Percentiles rank a stretch among this genome's conserved stretches.
phyloP scores from a whole-genome alignment of 305 asterid genomes.

The Fraxinus albicans region DNA sequence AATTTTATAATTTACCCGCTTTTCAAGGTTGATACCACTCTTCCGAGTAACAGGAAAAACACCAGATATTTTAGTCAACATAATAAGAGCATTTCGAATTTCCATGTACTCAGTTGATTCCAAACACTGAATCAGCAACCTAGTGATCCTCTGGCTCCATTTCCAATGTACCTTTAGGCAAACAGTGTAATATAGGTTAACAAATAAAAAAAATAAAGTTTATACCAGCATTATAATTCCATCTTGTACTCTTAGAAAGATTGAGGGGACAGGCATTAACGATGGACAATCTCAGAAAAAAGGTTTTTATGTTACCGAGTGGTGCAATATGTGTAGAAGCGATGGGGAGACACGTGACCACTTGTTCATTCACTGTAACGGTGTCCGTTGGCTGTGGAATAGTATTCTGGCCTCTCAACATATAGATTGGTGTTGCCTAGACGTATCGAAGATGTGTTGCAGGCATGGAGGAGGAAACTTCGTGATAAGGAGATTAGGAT shows the following conservation, averaged over 20 bases:
- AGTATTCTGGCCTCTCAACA: too few species aligned
- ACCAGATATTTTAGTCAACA: slow-evolving; percentile 81
- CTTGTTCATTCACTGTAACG: too few species aligned
- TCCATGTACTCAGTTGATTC: slow-evolving; percentile 98
- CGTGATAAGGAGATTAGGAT: too few species aligned
- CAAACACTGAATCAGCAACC: slow-evolving; percentile 91
- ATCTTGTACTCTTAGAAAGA: background rate
- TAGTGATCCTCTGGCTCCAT: slow-evolving; percentile 98
- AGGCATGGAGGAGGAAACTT: too few species aligned
- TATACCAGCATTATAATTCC: slow-evolving; percentile 11
- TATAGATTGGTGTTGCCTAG: too few species aligned
- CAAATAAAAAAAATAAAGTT: background rate
- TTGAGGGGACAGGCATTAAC: background rate
- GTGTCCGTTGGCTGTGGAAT: too few species aligned
- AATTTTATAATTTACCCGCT: slow-evolving; percentile 61
- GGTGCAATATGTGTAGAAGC: too few species aligned
- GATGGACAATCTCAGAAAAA: too few species aligned
- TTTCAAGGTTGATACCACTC: slow-evolving; percentile 98
- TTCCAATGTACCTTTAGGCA: slow-evolving; percentile 92
- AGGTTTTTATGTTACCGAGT: too few species aligned
- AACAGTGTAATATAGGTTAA: slow-evolving; percentile 8
- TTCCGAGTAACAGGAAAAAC: slow-evolving; percentile 98
- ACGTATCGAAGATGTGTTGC: too few species aligned
- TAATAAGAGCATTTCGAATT: slow-evolving; percentile 90
- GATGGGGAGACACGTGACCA: too few species aligned